Base-by-base conservation (phyloP, 805 yeast species). In the Candida koratica region DNA sequence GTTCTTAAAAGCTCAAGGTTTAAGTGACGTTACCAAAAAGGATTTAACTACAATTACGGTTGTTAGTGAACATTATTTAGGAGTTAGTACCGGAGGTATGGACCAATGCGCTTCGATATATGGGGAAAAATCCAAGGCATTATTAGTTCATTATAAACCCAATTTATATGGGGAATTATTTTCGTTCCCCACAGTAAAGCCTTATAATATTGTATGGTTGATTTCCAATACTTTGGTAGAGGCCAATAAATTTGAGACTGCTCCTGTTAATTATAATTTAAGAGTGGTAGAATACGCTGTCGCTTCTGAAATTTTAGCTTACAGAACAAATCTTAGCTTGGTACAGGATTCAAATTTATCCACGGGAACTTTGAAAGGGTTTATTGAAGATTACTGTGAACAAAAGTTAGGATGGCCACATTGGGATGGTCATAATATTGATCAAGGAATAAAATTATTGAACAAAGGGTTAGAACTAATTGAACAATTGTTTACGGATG, bases 11-110 rank as follows among this genome's bases (percentile, higher is more conserved):
- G 76, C 77, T 11, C 76, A 77, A 47, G 73, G 73, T n/a, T 56
- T 68, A 16, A 37, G 32, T 1, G 38, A 47, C 2, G 56, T 79
- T 25, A 43, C 73, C 37, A 77, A 78, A 49, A 53, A 67, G 11
- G 78, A 69, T 39, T 62, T 81, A 41, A 77, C 81, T 13, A 56
- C 61, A 36, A 75, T 81, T 34, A 78, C 87, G 5, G 79, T 77
- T 27, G 75, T 73, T 4, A 75, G 80, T 25, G 88, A 81, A 52
- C 84, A 80, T 56, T 75, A 75, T 36, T 77, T 81, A 24, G 88
- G 88, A 23, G 83, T 81, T 35, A 81, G 78, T 53, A 77, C 81
- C 23, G 89, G 88, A n/a, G 87, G 88, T 25, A 75, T 81, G 83
- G 88, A 81, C 52, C 88, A 81, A 58, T 71, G 81, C 32, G 88